phyloP scores from a whole-genome alignment of 306 rosid species.

The Malus sylvestris region DNA sequence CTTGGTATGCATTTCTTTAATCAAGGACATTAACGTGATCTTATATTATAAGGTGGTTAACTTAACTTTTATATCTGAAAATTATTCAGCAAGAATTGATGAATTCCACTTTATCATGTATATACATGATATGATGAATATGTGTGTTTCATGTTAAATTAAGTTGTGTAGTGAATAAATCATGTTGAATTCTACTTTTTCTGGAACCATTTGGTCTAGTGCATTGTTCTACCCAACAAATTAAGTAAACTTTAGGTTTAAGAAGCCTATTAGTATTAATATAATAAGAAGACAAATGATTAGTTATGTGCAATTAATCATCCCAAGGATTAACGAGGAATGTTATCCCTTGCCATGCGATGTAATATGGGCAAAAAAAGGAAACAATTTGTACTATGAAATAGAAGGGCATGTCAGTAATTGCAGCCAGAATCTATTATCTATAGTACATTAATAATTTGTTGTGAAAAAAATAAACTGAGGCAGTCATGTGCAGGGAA shows the following conservation, averaged over 20 bases:
- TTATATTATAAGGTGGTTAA: neutral
- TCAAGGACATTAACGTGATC: neutral
- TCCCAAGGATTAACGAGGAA: neutral
- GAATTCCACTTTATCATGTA: no score
- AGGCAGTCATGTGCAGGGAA: conserved; percentile 48
- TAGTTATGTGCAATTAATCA: neutral
- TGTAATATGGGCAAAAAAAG: no score
- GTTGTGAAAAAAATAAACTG: conserved; percentile 30
- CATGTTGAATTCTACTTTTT: neutral
- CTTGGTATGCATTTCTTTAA: neutral
- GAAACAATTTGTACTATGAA: no score
- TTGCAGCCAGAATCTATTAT: neutral
- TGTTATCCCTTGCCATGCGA: neutral
- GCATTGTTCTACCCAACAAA: neutral
- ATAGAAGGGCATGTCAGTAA: conserved; percentile 54
- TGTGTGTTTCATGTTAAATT: no score
- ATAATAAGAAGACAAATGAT: neutral
- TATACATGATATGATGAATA: no score
- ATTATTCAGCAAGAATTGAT: no score
- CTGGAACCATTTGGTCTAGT: neutral
- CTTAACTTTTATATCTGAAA: no score
- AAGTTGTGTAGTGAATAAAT: neutral
- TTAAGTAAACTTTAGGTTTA: neutral
- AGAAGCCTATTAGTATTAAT: neutral
- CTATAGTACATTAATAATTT: conserved; percentile 10